phyloP scores from a whole-genome alignment of 495 filamentous ascomycete species.

The Hypoxylon fragiforme region DNA sequence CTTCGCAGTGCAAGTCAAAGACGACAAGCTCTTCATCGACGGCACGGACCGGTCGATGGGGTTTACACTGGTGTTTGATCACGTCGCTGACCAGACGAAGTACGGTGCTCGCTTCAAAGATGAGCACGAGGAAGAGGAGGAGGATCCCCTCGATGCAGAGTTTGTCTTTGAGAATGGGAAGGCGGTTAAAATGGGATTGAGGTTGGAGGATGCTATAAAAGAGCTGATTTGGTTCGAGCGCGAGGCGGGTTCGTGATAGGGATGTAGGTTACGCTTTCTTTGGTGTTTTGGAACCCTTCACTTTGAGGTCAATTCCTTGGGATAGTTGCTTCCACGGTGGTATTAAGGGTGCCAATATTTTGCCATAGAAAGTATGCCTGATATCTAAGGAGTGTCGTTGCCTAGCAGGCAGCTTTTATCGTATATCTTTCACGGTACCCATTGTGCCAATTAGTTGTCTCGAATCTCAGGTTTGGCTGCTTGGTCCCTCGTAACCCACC shows the following conservation, averaged over 20 bases:
- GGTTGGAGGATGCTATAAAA: constrained; percentile 23
- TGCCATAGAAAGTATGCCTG: no score
- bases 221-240: constrained; percentile 39
- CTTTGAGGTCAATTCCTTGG: no score
- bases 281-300: no score
- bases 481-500: no score
- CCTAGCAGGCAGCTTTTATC: no score
- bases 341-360: no score
- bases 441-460: no score
- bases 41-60: constrained; percentile 38
- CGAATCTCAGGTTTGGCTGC: no score
- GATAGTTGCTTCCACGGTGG: no score
- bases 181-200: constrained; percentile 31
- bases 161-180: constrained; percentile 31
- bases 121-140: constrained; percentile 4
- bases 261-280: not conserved
- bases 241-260: not conserved
- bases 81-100: constrained; percentile 23
- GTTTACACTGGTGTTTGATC: constrained; percentile 29
- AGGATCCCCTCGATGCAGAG: constrained; percentile 14
- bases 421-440: no score
- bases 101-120: constrained; percentile 11
- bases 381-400: no score
- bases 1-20: constrained; percentile 31
- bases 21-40: constrained; percentile 40